A percentile compares a stretch with the other conserved stretches of the same genome.
These are phyloP conservation scores for Aspergillus chevalieri DNA, from an alignment of 2,329 filamentous ascomycete genomes.

Conservation along the genomic window DNA sequence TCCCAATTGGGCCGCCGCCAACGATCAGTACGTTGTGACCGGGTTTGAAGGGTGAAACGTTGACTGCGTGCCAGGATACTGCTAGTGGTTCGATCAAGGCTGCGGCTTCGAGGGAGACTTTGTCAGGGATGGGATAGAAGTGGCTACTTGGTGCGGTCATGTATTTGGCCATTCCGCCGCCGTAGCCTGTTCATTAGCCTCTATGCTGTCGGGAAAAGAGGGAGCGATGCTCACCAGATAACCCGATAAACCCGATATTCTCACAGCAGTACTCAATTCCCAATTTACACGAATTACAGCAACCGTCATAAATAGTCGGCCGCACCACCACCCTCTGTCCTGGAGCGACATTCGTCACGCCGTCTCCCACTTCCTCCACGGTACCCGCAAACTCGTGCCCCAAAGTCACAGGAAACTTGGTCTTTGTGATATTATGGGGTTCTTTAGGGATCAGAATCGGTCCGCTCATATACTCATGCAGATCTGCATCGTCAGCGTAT, in stretches of 20 bases:
- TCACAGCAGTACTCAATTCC: conserved; percentile 57
- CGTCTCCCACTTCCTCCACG: conserved; percentile 52
- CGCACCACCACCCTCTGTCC: conserved; percentile 48
- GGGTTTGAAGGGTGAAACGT: conserved; percentile 41
- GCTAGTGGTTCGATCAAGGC: conserved; percentile 59
- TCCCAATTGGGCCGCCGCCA: conserved; percentile 58
- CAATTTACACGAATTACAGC: conserved; percentile 45
- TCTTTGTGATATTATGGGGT: conserved; percentile 55
- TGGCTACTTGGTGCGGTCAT: conserved; percentile 20
- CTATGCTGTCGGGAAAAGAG: too few species aligned
- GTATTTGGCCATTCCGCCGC: conserved; percentile 23
- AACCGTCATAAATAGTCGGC: conserved; percentile 37
- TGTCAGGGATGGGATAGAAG: conserved; percentile 20
- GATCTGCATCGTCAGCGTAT: conserved; percentile 24
- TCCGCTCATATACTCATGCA: conserved; percentile 49
- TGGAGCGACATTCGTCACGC: conserved; percentile 42
- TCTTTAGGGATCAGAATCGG: conserved; percentile 43
- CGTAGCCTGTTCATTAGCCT: conserved; percentile 13
- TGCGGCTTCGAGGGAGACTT: conserved; percentile 38
- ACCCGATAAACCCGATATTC: conserved; percentile 49
- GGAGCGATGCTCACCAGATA: conserved; percentile 29
- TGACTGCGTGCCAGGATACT: conserved; percentile 60
- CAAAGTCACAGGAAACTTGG: conserved; percentile 53
- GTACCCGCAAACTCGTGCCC: conserved; percentile 62
- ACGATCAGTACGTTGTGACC: conserved; percentile 50